Percentiles rank a stretch among this genome's conserved stretches.
Conservation (phyloP, 2,329 filamentous ascomycete species). For the Trichoderma asperellum region DNA sequence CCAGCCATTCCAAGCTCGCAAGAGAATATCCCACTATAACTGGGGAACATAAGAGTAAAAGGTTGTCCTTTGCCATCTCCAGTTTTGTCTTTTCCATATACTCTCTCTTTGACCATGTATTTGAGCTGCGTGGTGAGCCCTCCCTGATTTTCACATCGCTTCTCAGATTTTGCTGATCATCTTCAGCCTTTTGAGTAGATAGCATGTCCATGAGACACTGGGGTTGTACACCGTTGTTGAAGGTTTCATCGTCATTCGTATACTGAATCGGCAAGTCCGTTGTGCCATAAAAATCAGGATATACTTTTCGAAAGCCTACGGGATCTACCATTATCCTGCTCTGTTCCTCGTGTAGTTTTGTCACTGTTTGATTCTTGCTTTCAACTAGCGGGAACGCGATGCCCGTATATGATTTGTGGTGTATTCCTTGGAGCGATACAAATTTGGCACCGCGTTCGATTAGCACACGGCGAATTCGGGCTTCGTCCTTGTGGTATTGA, state of each 20-base stretch:
- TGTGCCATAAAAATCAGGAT: conserved; percentile 58
- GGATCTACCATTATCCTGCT: conserved; percentile 89
- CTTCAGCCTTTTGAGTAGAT: background rate
- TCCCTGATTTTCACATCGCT: too few species aligned
- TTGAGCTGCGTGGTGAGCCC: background rate
- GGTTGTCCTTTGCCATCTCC: conserved; percentile 47
- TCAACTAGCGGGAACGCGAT: conserved; percentile 70
- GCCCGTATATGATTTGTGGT: conserved; percentile 81
- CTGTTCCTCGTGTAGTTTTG: conserved; percentile 84
- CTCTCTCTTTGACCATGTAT: background rate
- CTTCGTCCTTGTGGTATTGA: conserved; percentile 75
- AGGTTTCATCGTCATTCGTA: conserved; percentile 37
- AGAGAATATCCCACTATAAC: conserved; percentile 88
- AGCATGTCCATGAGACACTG: conserved; percentile 28
- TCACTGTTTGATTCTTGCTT: conserved; percentile 63
- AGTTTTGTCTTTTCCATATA: background rate
- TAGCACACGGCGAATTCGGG: conserved; percentile 65
- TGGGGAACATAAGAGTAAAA: conserved; percentile 74
- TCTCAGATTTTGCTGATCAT: background rate
- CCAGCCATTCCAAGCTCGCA: conserved; percentile 86
- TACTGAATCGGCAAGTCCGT: conserved; percentile 29
- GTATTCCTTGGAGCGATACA: conserved; percentile 76
- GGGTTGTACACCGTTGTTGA: background rate
- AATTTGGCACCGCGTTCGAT: conserved; percentile 86
- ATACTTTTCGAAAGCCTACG: conserved; percentile 78